phyloP scores from a whole-genome alignment of 2,329 filamentous ascomycete species.

The Colletotrichum sp. region DNA sequence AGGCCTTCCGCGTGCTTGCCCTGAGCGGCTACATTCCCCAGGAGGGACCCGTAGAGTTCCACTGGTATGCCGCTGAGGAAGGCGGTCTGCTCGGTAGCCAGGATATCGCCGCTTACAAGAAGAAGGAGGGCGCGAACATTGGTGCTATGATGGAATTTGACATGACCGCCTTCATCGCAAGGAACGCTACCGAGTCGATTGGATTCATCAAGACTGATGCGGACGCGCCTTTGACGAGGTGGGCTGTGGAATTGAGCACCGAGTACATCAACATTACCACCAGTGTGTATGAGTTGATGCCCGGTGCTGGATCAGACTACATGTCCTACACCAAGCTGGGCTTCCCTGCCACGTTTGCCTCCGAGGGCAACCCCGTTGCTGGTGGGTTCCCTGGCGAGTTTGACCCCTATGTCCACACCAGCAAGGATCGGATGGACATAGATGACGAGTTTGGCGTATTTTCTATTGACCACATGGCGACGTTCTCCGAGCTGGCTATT shows the following conservation, averaged over 20 bases:
- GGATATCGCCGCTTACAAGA: slow-evolving; percentile 72
- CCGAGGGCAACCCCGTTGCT: slow-evolving; percentile 39
- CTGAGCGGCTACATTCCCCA: slow-evolving; percentile 40
- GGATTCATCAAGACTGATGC: slow-evolving; percentile 42
- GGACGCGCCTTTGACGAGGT: slow-evolving; percentile 39
- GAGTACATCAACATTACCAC: slow-evolving; percentile 42
- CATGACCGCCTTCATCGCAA: slow-evolving; percentile 43
- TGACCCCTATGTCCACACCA: slow-evolving; percentile 42
- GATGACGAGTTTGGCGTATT: slow-evolving; percentile 42
- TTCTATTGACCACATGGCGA: slow-evolving; percentile 44
- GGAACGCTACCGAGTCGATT: slow-evolving; percentile 43
- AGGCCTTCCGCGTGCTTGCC: slow-evolving; percentile 71
- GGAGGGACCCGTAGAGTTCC: slow-evolving; percentile 67
- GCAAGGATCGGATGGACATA: slow-evolving; percentile 41
- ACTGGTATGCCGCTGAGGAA: slow-evolving; percentile 84
- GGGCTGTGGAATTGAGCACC: slow-evolving; percentile 36
- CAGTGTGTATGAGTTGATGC: slow-evolving; percentile 34
- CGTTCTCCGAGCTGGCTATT: slow-evolving; percentile 44
- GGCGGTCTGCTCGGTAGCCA: slow-evolving; percentile 68
- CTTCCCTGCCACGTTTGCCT: slow-evolving; percentile 43
- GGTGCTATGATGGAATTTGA: slow-evolving; percentile 75
- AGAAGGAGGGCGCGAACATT: slow-evolving; percentile 64
- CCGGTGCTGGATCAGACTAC: slow-evolving; percentile 43
- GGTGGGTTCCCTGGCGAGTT: slow-evolving; percentile 35
- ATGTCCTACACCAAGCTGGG: slow-evolving; percentile 44